These are phyloP conservation scores for Celoporthe dispersa DNA, from an alignment of 2,329 filamentous ascomycete genomes.

Conservation along the genomic window DNA sequence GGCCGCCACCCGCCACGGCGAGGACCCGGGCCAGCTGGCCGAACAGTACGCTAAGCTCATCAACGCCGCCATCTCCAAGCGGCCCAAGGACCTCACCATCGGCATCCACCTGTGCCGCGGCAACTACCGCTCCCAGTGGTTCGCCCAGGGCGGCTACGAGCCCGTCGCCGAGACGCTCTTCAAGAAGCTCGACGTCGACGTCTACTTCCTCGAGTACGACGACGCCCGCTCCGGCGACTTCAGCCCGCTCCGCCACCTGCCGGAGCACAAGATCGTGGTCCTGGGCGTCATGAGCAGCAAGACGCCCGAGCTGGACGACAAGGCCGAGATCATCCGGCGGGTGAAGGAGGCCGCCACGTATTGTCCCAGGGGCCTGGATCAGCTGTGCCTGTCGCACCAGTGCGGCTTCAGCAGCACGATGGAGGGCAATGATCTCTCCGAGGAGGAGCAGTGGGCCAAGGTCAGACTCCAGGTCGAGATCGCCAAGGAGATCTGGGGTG, in stretches of 20 bases:
- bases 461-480: constrained; percentile 58
- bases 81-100: constrained; percentile 58
- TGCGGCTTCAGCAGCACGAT: constrained; percentile 61
- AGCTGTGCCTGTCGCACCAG: constrained; percentile 61
- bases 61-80: constrained; percentile 56
- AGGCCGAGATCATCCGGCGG: constrained; percentile 44
- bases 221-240: constrained; percentile 61
- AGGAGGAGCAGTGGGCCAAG: constrained; percentile 64
- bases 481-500: constrained; percentile 60
- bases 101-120: constrained; percentile 62
- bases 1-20: constrained; percentile 54
- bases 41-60: constrained; percentile 58
- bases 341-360: constrained; percentile 50
- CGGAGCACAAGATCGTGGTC: constrained; percentile 58
- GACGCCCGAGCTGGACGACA: constrained; percentile 59
- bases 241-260: constrained; percentile 56
- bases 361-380: constrained; percentile 56
- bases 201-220: constrained; percentile 65
- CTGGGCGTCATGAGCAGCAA: constrained; percentile 60
- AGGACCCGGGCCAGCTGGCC: constrained; percentile 53
- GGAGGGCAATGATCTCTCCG: constrained; percentile 59
- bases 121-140: constrained; percentile 62
- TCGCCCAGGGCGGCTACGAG: constrained; percentile 62
- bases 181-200: constrained; percentile 51
- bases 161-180: constrained; percentile 51